Conservation (phyloP, 768 basidiomycete species). For the Pulveroboletus sp. region DNA sequence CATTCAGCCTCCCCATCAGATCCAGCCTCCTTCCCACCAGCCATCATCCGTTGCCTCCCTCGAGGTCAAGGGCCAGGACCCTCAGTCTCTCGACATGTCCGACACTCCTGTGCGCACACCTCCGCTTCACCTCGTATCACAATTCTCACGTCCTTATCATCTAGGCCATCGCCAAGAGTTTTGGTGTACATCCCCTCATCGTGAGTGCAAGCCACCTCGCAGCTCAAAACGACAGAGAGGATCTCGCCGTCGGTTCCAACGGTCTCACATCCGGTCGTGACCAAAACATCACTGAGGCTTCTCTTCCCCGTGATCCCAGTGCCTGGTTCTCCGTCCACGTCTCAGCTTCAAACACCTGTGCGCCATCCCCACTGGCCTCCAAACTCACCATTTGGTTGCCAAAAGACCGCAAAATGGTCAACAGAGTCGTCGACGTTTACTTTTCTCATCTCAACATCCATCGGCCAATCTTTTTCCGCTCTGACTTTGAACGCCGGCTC, state of each 20-base stretch:
- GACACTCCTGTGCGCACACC: conserved; percentile 46
- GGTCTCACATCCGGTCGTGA: conserved; percentile 70
- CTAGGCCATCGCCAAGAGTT: conserved; percentile 68
- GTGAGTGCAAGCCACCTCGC: conserved; percentile 59
- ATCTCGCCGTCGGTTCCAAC: conserved; percentile 70
- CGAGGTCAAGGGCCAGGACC: conserved; percentile 70
- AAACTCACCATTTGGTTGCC: conserved; percentile 59
- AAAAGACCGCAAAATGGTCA: conserved; percentile 65
- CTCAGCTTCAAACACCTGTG: conserved; percentile 41
- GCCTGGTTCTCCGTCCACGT: conserved; percentile 59
- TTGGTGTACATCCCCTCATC: conserved; percentile 71
- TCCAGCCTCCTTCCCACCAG: conserved; percentile 28
- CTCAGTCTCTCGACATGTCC: conserved; percentile 75
- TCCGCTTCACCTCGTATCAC: background rate
- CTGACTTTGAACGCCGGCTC: conserved; percentile 62
- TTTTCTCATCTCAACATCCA: conserved; percentile 75
- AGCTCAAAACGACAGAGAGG: conserved; percentile 54
- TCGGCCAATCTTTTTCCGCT: conserved; percentile 68
- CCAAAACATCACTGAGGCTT: conserved; percentile 48
- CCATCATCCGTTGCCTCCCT: conserved; percentile 7
- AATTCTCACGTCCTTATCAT: conserved; percentile 8
- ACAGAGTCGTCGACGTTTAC: conserved; percentile 61
- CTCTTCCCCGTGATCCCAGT: conserved; percentile 52
- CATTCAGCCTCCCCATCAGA: conserved; percentile 36
- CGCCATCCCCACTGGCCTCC: conserved; percentile 20